Base-by-base conservation (phyloP, 768 basidiomycete species). In the Russula foetens region DNA sequence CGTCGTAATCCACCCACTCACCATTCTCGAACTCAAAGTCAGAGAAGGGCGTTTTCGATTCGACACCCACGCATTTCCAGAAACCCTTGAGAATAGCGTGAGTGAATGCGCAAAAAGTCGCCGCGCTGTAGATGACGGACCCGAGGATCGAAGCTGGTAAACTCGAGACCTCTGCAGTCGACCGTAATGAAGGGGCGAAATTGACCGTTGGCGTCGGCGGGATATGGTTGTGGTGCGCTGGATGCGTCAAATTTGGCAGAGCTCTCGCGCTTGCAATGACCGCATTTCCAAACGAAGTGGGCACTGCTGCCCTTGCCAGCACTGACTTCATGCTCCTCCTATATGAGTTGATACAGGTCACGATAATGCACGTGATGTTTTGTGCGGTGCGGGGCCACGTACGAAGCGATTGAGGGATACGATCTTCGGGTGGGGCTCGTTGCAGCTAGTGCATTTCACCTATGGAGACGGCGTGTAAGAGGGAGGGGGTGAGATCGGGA, bases 1-100 rank as follows among this genome's bases (percentile, higher is more conserved):
- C 92, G 66, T 96, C 92, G 66, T 96, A 96, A 67, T 94, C 92
- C 14, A 77, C 81, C 93, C 93, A 96, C 70, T 85, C 84, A 3
- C 77, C 81, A 28, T 86, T 83, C 1, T 70, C 71, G 44, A 91
- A 74, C 33, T 86, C 84, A n/a, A 90, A 78, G 3, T 90, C 83
- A 9, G 74, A 50, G 68, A 94, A 94, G 4, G 70, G 56, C 0
- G 80, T 80, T 7, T 81, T 80, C 1, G 76, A 77, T 41, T 77
- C 80, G 4, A 69, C 70, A 7, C 93, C 92, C 45, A 77, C 76
- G 66, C 89, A 91, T 67, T 78, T 82, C 92, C 92, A 96, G 1
- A 67, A 73, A 0, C 92, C 92, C 90, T 94, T 62, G 50, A n/a
- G 14, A 39, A 57, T 43, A 33, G 28, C n/a, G n/a, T 23, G 4